Evolutionary conservation across 2,329 filamentous ascomycete genomes (phyloP).

Genomic region (Curvularia sp.): DNA sequence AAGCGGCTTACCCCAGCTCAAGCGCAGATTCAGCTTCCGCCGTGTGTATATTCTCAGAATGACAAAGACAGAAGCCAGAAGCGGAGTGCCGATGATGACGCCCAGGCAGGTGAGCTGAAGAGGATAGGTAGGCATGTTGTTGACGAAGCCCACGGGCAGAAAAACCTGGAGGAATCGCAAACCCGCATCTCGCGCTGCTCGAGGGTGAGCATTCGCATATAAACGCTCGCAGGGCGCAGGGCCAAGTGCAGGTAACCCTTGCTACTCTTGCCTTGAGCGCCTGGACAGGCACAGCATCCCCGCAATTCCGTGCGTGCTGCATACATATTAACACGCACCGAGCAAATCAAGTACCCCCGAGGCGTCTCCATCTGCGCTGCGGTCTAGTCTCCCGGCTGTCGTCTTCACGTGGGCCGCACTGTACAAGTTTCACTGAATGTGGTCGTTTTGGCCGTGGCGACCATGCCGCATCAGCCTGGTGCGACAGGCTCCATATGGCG

Average conservation of each 20-base stretch:
- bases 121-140: conserved; percentile 49
- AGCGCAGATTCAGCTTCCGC: conserved; percentile 46
- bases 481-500: conserved; percentile 12
- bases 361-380: conserved; percentile 23
- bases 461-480: conserved; percentile 16
- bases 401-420: conserved; percentile 21
- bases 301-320: conserved; percentile 23
- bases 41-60: conserved; percentile 48
- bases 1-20: conserved; percentile 45
- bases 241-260: conserved; percentile 24
- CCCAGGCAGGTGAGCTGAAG: conserved; percentile 50
- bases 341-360: conserved; percentile 22
- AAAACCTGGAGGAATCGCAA: conserved; percentile 36
- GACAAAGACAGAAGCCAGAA: conserved; percentile 46
- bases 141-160: conserved; percentile 32
- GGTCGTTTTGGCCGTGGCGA: conserved; percentile 3
- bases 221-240: conserved; percentile 17
- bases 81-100: conserved; percentile 47
- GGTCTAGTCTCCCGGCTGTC: conserved; percentile 13
- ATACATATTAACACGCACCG: conserved; percentile 33
- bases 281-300: conserved; percentile 27
- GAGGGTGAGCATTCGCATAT: conserved; percentile 43
- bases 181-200: conserved; percentile 38
- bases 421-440: conserved; percentile 14
- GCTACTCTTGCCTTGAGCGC: conserved; percentile 13